Evolutionary conservation across 495 filamentous ascomycete genomes (phyloP).

Genomic region (Niebla homalea): DNA sequence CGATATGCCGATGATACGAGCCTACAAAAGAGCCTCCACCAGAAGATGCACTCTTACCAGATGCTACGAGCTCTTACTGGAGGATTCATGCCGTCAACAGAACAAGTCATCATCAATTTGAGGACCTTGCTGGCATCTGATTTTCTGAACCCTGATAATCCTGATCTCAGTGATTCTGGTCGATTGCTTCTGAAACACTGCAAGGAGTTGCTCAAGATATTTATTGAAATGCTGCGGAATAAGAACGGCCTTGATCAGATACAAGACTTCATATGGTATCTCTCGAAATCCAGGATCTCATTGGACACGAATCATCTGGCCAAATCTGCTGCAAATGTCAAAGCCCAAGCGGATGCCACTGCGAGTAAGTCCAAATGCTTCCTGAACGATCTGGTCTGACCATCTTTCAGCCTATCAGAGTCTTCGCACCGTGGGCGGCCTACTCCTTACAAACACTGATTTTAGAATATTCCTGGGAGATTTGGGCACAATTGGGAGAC

Average conservation of each 20-base stretch:
- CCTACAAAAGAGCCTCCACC: slow-evolving; percentile 61
- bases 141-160: slow-evolving; percentile 61
- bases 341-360: slow-evolving; percentile 60
- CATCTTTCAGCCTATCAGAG: slow-evolving; percentile 57
- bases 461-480: slow-evolving; percentile 84
- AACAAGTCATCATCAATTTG: slow-evolving; percentile 70
- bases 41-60: slow-evolving; percentile 85
- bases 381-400: slow-evolving; percentile 6
- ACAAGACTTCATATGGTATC: slow-evolving; percentile 83
- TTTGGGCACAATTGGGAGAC: slow-evolving; percentile 59
- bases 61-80: slow-evolving; percentile 72
- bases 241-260: slow-evolving; percentile 81
- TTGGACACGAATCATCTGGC: slow-evolving; percentile 57
- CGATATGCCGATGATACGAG: slow-evolving; percentile 73
- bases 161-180: slow-evolving; percentile 64
- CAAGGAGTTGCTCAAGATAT: slow-evolving; percentile 55
- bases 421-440: slow-evolving; percentile 65
- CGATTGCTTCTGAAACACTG: slow-evolving; percentile 57
- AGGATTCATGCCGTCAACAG: slow-evolving; percentile 85
- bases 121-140: slow-evolving; percentile 67
- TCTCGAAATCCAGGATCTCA: slow-evolving; percentile 54
- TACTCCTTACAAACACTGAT: slow-evolving; percentile 79
- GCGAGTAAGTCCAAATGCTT: slow-evolving; percentile 43
- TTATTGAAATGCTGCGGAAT: slow-evolving; percentile 62
- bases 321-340: slow-evolving; percentile 47